These are phyloP conservation scores for Phytophthora cryptogea DNA, from an alignment of 352 stramenopile genomes.

Conservation along the genomic window DNA sequence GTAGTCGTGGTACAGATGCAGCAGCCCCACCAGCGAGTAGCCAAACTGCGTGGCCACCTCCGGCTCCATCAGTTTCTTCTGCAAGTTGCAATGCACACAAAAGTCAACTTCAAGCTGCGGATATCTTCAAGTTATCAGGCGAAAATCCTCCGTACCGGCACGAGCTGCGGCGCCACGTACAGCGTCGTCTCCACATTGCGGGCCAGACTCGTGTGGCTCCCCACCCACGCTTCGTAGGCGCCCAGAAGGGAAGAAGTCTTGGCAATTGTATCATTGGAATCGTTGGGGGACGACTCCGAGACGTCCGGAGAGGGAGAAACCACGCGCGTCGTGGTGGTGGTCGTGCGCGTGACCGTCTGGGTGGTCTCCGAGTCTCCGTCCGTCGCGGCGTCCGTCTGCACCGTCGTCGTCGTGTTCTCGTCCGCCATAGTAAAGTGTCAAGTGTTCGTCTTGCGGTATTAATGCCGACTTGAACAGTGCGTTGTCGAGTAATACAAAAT, in stretches of 20 bases:
- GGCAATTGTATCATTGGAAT: not conserved
- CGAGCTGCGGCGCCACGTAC: constrained; percentile 78
- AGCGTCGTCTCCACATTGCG: constrained; percentile 81
- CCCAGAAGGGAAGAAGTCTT: constrained; percentile 33
- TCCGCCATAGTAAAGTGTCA: constrained; percentile 19
- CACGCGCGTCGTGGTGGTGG: constrained; percentile 6
- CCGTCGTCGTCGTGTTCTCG: constrained; percentile 19
- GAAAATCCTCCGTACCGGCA: constrained; percentile 46
- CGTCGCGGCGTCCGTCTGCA: constrained; percentile 20
- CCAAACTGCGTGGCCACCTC: constrained; percentile 76
- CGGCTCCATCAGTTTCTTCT: constrained; percentile 62
- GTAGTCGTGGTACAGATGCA: constrained; percentile 86
- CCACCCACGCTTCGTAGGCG: constrained; percentile 74
- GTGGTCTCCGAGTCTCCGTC: constrained; percentile 20
- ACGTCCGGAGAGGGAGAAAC: not conserved
- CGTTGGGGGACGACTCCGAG: not conserved
- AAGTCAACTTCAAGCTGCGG: not conserved
- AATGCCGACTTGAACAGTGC: too few species aligned
- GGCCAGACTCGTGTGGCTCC: constrained; percentile 55
- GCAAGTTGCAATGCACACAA: constrained; percentile 8
- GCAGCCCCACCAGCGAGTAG: constrained; percentile 76
- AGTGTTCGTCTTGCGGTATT: too few species aligned
- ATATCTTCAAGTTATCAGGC: constrained; percentile 2
- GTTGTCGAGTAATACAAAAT: too few species aligned
- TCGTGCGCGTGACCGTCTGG: constrained; percentile 12